These are phyloP conservation scores for Termitomyces eurrhizus DNA, from an alignment of 768 basidiomycete species.

Conservation along the genomic window DNA sequence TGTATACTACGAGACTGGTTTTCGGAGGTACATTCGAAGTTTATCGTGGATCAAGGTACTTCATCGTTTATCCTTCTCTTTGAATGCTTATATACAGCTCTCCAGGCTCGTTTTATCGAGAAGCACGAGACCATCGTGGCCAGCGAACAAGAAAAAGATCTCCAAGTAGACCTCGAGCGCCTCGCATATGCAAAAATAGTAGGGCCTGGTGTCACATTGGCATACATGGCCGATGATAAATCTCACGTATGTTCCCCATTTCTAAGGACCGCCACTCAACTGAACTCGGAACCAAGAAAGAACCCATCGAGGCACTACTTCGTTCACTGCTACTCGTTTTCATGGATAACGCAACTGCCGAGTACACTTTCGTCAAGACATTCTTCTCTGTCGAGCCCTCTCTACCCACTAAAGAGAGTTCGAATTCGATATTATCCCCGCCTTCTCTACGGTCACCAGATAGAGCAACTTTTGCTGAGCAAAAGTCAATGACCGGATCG, in stretches of 20 bases:
- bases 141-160: constrained; percentile 37
- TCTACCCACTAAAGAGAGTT: constrained; percentile 30
- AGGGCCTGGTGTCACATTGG: constrained; percentile 75
- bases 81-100: background rate
- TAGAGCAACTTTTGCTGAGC: constrained; percentile 34
- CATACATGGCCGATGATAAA: constrained; percentile 90
- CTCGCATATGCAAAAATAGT: constrained; percentile 70
- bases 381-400: constrained; percentile 64
- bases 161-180: constrained; percentile 48
- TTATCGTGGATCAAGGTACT: constrained; percentile 74
- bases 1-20: constrained; percentile 94
- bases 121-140: constrained; percentile 61
- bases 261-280: background rate
- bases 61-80: background rate
- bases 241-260: constrained; percentile 58
- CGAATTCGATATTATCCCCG: constrained; percentile 33
- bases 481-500: constrained; percentile 43
- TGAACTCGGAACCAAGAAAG: constrained; percentile 50
- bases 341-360: constrained; percentile 92
- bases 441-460: constrained; percentile 41
- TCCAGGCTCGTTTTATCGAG: constrained; percentile 64
- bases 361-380: constrained; percentile 80
- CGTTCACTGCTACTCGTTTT: constrained; percentile 86
- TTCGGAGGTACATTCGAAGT: constrained; percentile 83
- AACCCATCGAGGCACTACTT: constrained; percentile 77